Conservation (phyloP, 768 basidiomycete species). For the Hortiboletus campestris region DNA sequence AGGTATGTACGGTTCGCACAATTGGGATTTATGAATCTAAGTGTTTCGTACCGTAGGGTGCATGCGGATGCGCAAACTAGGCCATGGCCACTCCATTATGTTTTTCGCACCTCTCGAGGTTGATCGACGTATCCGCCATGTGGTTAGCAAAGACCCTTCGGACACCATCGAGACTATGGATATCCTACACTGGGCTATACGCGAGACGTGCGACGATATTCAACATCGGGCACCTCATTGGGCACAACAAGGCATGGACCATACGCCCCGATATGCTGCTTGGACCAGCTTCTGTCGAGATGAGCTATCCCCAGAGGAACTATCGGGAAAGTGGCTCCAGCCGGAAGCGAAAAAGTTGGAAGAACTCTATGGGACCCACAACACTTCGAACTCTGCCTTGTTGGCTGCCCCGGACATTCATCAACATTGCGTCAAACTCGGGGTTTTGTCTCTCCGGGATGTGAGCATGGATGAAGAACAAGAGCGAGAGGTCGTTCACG, state of each 20-base stretch:
- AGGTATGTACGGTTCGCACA: neutral
- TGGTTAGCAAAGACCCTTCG: slow-evolving; percentile 10
- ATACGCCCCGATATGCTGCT: slow-evolving; percentile 25
- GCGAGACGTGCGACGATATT: slow-evolving; percentile 43
- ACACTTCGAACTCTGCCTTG: neutral
- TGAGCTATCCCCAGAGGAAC: slow-evolving; percentile 4
- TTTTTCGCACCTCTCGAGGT: slow-evolving; percentile 52
- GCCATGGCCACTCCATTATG: slow-evolving; percentile 45
- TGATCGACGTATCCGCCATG: slow-evolving; percentile 36
- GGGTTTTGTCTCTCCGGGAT: neutral
- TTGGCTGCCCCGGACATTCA: neutral
- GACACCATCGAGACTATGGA: slow-evolving; percentile 25
- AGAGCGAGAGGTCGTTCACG: slow-evolving; percentile 47
- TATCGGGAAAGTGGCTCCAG: slow-evolving; percentile 36
- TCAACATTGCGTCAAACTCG: slow-evolving; percentile 7
- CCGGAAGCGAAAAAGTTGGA: slow-evolving; percentile 40
- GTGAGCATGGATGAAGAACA: slow-evolving; percentile 29
- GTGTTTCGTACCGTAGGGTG: slow-evolving; percentile 38
- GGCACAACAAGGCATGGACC: slow-evolving; percentile 44
- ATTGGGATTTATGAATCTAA: neutral
- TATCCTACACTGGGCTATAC: slow-evolving; percentile 45
- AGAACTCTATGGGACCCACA: slow-evolving; percentile 9
- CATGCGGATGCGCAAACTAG: slow-evolving; percentile 55
- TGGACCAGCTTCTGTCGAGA: slow-evolving; percentile 19
- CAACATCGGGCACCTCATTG: slow-evolving; percentile 40